A percentile compares a stretch with the other conserved stretches of the same genome.
Conservation (phyloP, 2,329 filamentous ascomycete genomes). For the Cytospora chrysosperma region DNA sequence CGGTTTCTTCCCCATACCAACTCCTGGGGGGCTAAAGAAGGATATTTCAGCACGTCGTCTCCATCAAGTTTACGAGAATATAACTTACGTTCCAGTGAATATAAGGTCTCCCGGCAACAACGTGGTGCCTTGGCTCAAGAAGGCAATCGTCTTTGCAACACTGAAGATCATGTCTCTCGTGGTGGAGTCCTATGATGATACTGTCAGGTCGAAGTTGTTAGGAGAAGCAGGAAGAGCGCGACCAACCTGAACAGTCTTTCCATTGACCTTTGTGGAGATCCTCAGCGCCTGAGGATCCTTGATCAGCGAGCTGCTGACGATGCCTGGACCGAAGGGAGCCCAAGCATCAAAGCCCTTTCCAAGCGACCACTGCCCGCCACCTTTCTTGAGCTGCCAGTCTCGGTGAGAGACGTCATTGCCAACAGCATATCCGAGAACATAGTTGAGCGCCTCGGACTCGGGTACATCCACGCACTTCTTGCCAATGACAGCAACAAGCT, state of each 20-base stretch:
- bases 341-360: conserved; percentile 73
- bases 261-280: conserved; percentile 61
- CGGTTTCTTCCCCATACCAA: conserved; percentile 68
- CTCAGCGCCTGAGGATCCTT: conserved; percentile 55
- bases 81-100: conserved; percentile 57
- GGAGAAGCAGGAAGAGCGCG: neutral
- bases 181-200: conserved; percentile 43
- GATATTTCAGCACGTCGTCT: neutral
- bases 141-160: conserved; percentile 57
- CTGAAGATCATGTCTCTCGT: conserved; percentile 65
- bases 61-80: conserved; percentile 22
- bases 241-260: conserved; percentile 51
- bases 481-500: conserved; percentile 72
- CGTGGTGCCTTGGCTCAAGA: conserved; percentile 61
- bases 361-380: conserved; percentile 68
- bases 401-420: conserved; percentile 81
- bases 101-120: conserved; percentile 64
- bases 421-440: conserved; percentile 72
- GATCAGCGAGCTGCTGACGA: conserved; percentile 58
- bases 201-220: conserved; percentile 13
- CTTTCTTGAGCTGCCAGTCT: conserved; percentile 70
- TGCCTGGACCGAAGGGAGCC: conserved; percentile 71
- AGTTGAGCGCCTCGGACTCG: conserved; percentile 64
- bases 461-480: conserved; percentile 64
- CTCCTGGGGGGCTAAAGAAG: conserved; percentile 42